Base-by-base conservation (phyloP, 2,329 filamentous ascomycete genomes). In the Fusarium zealandicum region DNA sequence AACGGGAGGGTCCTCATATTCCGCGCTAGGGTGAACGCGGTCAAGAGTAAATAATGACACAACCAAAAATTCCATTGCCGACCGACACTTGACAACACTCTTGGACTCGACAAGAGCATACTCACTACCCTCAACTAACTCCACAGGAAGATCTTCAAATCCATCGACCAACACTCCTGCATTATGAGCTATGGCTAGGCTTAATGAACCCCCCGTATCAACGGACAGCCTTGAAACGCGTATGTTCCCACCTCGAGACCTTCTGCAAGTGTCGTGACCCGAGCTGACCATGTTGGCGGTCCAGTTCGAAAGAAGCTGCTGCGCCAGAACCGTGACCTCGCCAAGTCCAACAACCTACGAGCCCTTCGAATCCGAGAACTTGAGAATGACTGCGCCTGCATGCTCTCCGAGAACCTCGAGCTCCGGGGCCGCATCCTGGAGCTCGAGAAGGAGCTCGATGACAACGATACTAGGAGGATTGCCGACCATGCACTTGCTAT, bases 301-400 rank as follows among this genome's bases (percentile, higher is more conserved):
- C 10, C 66, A 93, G 90, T 93, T 54, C 90, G 90, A 71, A 84
- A 88, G 68, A 87, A 89, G 70, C 91, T 93, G 70, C 79, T 93
- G 67, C 84, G 90, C 48, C 91, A 95, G 72, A 96, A 96, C 71
- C 84, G 90, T 74, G 90, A 95, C 68, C 88, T 95, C 60, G 90
- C 90, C 59, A 86, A 87, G 70, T 85, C 82, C 66, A 95, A 96
- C 75, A 91, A 90, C 18, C 82, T 83, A 43, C 89, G 93, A 72
- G 90, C 89, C 27, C 80, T 91, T 27, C 87, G 88, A 62, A 93
- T 95, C 66, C 86, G 90, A 55, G 84, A 81, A 59, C 81, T 95
- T 53, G 90, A 93, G 69, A 85, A 87, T 69, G 90, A 96, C 72
- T 87, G 85, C 58, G 86, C 88, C 33, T 85, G 86, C 41, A 82